These are phyloP conservation scores for Backusella liffmaniae DNA, from an alignment of 192 early-diverging fungal species.

Conservation along the genomic window DNA sequence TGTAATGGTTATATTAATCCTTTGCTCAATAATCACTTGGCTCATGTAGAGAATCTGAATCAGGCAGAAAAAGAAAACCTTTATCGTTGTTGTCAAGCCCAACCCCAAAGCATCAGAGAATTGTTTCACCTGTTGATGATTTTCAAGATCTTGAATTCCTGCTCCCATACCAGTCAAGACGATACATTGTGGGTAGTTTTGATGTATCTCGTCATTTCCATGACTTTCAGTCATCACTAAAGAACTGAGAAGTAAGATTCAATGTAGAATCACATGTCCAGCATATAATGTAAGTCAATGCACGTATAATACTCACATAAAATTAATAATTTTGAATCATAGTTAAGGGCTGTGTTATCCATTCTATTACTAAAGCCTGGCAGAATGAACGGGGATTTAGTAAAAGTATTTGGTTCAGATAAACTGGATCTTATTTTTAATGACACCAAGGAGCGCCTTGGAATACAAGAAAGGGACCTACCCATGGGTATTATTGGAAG, in stretches of 20 bases:
- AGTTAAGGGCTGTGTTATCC: neutral
- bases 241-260: neutral
- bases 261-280: neutral
- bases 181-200: neutral
- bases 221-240: neutral
- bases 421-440: neutral
- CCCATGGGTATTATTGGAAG: neutral
- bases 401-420: neutral
- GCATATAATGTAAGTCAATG: neutral
- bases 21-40: too few species aligned
- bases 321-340: neutral
- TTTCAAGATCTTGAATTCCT: neutral
- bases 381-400: neutral
- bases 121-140: neutral
- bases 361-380: neutral
- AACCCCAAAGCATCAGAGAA: neutral
- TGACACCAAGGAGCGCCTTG: neutral
- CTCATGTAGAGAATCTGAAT: neutral
- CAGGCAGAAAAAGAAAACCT: neutral
- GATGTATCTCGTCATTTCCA: neutral
- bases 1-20: too few species aligned
- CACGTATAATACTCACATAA: neutral
- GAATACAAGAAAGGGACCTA: neutral
- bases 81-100: neutral
- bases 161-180: neutral